A percentile compares a stretch with the other conserved stretches of the same genome.
phyloP scores from a whole-genome alignment of 805 yeast species.

The Schwanniomyces occidentalis region DNA sequence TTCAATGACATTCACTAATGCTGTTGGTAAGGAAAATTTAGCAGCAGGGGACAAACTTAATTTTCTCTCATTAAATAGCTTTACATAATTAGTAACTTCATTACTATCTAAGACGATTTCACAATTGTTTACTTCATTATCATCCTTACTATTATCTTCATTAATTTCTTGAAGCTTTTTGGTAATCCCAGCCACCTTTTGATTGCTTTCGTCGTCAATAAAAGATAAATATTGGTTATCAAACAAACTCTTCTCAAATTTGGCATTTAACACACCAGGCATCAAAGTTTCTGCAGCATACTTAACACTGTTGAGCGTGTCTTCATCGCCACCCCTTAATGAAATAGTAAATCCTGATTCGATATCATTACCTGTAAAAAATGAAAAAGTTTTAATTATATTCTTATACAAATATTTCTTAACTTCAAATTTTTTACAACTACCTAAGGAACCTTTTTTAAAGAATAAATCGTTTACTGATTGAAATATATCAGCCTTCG shows the following conservation, averaged over 20 bases:
- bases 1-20: slow-evolving; percentile 54
- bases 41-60: slow-evolving; percentile 88
- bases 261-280: slow-evolving; percentile 73
- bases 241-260: slow-evolving; percentile 58
- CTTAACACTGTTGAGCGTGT: slow-evolving; percentile 64
- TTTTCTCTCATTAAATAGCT: slow-evolving; percentile 47
- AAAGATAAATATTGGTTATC: slow-evolving; percentile 17
- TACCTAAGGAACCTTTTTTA: slow-evolving; percentile 61
- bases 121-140: slow-evolving; percentile 12
- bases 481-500: slow-evolving; percentile 81
- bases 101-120: slow-evolving; percentile 26
- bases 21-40: slow-evolving; percentile 66
- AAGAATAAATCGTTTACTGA: slow-evolving; percentile 84
- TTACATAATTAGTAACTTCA: slow-evolving; percentile 36
- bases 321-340: slow-evolving; percentile 75
- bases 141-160: slow-evolving; percentile 11
- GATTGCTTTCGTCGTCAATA: background rate
- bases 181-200: background rate
- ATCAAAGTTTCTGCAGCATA: slow-evolving; percentile 79
- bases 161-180: background rate
- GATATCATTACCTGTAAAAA: slow-evolving; percentile 72
- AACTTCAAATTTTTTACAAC: slow-evolving; percentile 71
- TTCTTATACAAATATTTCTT: slow-evolving; percentile 60
- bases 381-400: slow-evolving; percentile 68
- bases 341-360: slow-evolving; percentile 82